Base-by-base conservation (phyloP, 1,284 basidiomycete genomes). In the Puccinia brachypodii region DNA sequence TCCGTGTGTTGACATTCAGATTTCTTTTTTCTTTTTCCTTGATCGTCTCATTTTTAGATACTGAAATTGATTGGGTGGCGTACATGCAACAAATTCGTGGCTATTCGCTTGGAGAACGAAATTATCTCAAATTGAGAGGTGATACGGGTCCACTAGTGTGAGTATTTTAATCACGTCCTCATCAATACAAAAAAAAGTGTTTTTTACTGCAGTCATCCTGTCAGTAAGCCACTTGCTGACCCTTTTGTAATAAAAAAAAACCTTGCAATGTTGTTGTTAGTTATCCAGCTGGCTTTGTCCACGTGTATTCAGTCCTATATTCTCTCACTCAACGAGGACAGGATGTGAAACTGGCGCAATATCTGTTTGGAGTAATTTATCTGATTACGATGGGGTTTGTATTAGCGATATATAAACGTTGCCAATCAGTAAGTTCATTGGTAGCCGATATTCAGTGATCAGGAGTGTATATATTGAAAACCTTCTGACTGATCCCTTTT, bases 21-120 rank as follows among this genome's bases (percentile, higher is more conserved):
- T 22, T 60, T 58, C 11, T 25, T 58, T 58, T 81, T 56, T 28
- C 42, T 42, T 66, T 1, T n/a, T 31, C 22, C 47, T n/a, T n/a
- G 42, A 44, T 33, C n/a, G 9, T 40, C 25, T 31, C 36, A 22
- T 25, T 64, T 53, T 28, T 69, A 96, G 95, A 96, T 88, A 99
- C 97, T n/a, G 96, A 99, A 87, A 99, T 99, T 85, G 97, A 99
- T 88, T 99, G 93, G 90, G 90, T 91, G 85, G 96, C 95, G 0
- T 97, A 97, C 85, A 92, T 96, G 90, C 89, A 92, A 82, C 97
- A 99, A 83, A 90, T 93, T 1, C 89, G 92, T 76, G 87, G 93
- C 71, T 96, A 93, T 87, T 85, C 93, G 66, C 89, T 91, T 66
- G 96, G 96, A 53, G 92, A 97, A 87, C 89, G 92, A 38, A 91